Conservation (phyloP, 1,284 basidiomycete species). For the Leucocoprinus gongylophorus region DNA sequence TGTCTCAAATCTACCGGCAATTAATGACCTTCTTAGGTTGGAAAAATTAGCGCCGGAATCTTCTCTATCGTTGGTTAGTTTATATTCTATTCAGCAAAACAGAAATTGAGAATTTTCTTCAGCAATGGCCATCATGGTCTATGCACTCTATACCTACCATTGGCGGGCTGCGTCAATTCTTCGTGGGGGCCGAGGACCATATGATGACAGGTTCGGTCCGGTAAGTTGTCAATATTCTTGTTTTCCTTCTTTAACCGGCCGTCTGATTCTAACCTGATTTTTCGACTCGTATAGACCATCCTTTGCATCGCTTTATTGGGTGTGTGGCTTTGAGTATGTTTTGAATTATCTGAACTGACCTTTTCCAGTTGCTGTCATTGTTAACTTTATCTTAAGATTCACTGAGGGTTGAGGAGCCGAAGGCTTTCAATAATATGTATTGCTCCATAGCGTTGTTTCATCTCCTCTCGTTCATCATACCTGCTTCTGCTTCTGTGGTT, state of each 20-base stretch:
- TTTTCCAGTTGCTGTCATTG: slow-evolving; percentile 70
- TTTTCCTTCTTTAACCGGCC: slow-evolving; percentile 11
- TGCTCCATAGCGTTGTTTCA: background rate
- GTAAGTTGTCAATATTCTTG: slow-evolving; percentile 26
- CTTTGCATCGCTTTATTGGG: slow-evolving; percentile 80
- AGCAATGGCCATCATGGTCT: slow-evolving; percentile 97
- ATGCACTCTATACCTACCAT: slow-evolving; percentile 93
- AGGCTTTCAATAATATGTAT: background rate
- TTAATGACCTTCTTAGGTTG: slow-evolving; percentile 46
- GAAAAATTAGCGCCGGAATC: slow-evolving; percentile 88
- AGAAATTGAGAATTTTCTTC: background rate
- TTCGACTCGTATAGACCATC: slow-evolving; percentile 54
- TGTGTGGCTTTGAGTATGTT: slow-evolving; percentile 32
- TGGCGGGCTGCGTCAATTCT: slow-evolving; percentile 95
- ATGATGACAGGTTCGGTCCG: slow-evolving; percentile 89
- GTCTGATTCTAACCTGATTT: slow-evolving; percentile 8
- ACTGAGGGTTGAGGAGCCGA: slow-evolving; percentile 31
- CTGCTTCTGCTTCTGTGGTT: background rate
- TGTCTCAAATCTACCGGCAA: background rate
- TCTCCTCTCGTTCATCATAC: background rate
- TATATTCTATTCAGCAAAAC: background rate
- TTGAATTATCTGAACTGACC: slow-evolving; percentile 1
- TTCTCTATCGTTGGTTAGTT: slow-evolving; percentile 86
- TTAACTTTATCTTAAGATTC: slow-evolving; percentile 86
- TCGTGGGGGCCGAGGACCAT: slow-evolving; percentile 86